Base-by-base conservation (phyloP, 2,329 filamentous ascomycete genomes). In the Torrubiellomyces zombiae region DNA sequence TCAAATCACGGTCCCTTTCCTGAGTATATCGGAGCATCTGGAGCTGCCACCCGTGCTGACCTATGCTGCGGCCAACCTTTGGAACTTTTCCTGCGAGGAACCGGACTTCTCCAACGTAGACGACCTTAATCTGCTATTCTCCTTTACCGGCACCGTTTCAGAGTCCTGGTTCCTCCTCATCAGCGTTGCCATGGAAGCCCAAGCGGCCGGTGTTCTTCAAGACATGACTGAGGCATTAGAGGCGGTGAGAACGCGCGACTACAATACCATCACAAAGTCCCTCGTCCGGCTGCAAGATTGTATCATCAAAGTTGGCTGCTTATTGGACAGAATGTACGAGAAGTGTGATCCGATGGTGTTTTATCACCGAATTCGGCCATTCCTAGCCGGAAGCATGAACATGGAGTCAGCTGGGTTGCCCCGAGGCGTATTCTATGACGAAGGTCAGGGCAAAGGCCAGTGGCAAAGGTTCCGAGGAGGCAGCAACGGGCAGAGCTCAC, bases 111-210 rank as follows among this genome's bases (percentile, higher is more conserved):
- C 73, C 35, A 56, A 69, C 29, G 56, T 86, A 7, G 67, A 80
- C 30, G 71, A 76, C 25, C 58, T 94, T 8, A 58, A 64, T 12
- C 75, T 74, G 0, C 60, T 85, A 7, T 66, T 77, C 42, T 91
- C 85, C 9, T 89, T 93, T 41, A 94, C 83, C 4, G 85, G 82
- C 14, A 89, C 81, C 6, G 54, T 75, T 25, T 83, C 91, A 37
- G 86, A 95, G 50, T 82, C 83, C 38, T 94, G 86, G 86, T 95
- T 95, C 53, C 85, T 85, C 38, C 60, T 89, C 18, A 65, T 94
- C 32, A 92, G 81, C 1, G 77, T 89, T 1, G 83, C 85, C 11
- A 91, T 94, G 45, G 86, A 95, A 53, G 77, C 81, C 17, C 66
- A 73, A 23, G 82, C 77, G 0, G 83, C 74, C 0, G 58, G 64